Base-by-base conservation (phyloP, 768 basidiomycete genomes). In the Ramaria rubella region DNA sequence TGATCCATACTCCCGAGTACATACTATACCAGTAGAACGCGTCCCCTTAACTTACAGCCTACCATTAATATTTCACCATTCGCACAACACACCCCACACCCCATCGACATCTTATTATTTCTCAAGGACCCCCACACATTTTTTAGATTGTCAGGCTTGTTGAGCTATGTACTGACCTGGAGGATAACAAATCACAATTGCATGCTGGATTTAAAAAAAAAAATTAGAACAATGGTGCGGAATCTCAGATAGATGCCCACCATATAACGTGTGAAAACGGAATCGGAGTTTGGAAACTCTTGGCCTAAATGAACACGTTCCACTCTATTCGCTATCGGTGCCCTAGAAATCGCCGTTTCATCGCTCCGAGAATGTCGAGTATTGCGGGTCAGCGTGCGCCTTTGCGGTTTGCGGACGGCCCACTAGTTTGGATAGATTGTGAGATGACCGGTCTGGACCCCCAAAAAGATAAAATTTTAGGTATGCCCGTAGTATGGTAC, bases 401-500 rank as follows among this genome's bases (percentile, higher is more conserved):
- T 5, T 68, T 83, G 29, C 67, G 73, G 56, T 79, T 75, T 52
- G 61, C 68, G n/a, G 80, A 79, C 31, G 84, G 85, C 0, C 86
- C 88, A 9, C 69, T 90, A 55, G 84, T 90, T 6, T 86, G 90
- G 90, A 77, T 92, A 50, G 90, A 93, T 68, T 90, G 88, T 62
- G 90, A 93, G 71, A 93, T 92, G 80, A 91, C 90, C 2, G 90
- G 90, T 4, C 75, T 93, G 36, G 70, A 86, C 64, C 77, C 77
- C 3, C 74, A 76, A 48, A 82, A 70, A 38, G 86, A 91, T 69
- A 82, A 79, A 60, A 80, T 92, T 27, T 67, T 93, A 2, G 93
- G 95, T 69, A 87, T 94, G 55, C 24, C 38, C 23, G 42, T 46
- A 24, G 21, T 7, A 15, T 36, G 11, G 8, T 30, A 15, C 15